Base-by-base conservation (phyloP, 257 asterid genomes). In the Linaria vulgaris region DNA sequence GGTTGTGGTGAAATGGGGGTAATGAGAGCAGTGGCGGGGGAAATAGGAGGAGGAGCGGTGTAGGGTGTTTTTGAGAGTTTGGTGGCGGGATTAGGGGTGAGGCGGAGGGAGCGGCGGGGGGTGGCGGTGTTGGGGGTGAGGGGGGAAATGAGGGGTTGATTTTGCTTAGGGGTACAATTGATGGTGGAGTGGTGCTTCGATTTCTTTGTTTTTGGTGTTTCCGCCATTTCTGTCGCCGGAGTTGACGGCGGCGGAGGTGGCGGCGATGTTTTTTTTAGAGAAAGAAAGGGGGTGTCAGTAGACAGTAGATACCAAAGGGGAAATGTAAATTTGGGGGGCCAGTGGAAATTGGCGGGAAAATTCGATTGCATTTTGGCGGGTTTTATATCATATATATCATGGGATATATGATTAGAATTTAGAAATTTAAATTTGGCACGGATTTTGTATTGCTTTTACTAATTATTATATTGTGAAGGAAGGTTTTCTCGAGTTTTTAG, bases 61-160 rank as follows among this genome's bases (percentile, higher is more conserved):
- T 27, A 43, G 46, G 23, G 16, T 14, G 1, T 51, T 53, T 72
- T 58, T 12, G 27, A 20, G 12, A 65, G n/a, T 57, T 68, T 70
- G 25, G 37, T 3, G 39, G 74, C 46, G 56, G 82, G 76, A 7
- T 65, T 30, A 63, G 84, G 37, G 54, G 48, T 68, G 64, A 71
- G 75, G 56, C 95, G 97, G 69, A 77, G 72, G 43, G 96, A 87
- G 59, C 95, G 92, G 50, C 96, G 94, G 66, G 64, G 47, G 10
- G 70, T 68, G 64, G 78, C 15, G 62, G 55, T 53, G 48, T 21
- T 65, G 25, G 81, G 80, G 5, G 95, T 80, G 24, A 67, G 63
- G 31, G 97, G 97, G n/a, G 22, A 58, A 38, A 80, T 63, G 34
- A 49, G 48, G 37, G 27, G 55, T 8, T 56, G 77, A 63, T 66